Evolutionary conservation across 1,284 basidiomycete species (phyloP), one percentile per base, ranked within the genome.

Genomic region (Cryptococcus maquisensis): DNA sequence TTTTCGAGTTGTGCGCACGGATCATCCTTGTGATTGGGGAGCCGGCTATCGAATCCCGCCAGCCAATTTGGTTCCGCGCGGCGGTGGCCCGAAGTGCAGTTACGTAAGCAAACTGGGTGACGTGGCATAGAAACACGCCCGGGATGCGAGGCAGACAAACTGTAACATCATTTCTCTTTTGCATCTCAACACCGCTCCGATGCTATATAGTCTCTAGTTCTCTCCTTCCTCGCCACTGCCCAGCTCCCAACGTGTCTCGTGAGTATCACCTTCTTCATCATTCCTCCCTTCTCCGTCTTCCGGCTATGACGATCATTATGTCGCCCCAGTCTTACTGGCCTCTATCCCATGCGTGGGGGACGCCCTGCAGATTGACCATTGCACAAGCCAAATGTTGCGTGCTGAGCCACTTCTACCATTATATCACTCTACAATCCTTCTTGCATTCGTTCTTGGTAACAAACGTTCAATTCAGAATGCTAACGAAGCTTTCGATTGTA

Each of bases 321-420:
- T 73, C 71, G 71, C 71, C 71, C 71, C 71, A 73, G 71, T 73
- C 71, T 66, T 69, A 73, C 54, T 55, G 63, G 65, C 65, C 64
- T 69, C 63, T 64, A 67, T 70, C 67, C 62, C 59, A 59, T 47
- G 37, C 51, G 54, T 57, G 61, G 65, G 66, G 67, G 67, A 69
- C 67, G 65, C 67, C 64, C 54, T 67, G 71, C 56, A 67, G 71
- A 73, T 65, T 60, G 64, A 67, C 64, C 52, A 49, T 61, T 55
- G 64, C 60, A 66, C 63, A 55, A 66, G 67, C 69, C 69, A 69
- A 70, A 65, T 57, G 57, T 64, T 68, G 69, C 69, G 54, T 65
- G 59, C 69, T 71, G 69, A 71, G 61, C 65, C 55, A 37, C 28
- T 38, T 51, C 46, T 35, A 28, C 40, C 13, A 18, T 4, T 32